These are phyloP conservation scores for Colletotrichum scovillei DNA, from an alignment of 2,329 filamentous ascomycete genomes.

Conservation along the genomic window DNA sequence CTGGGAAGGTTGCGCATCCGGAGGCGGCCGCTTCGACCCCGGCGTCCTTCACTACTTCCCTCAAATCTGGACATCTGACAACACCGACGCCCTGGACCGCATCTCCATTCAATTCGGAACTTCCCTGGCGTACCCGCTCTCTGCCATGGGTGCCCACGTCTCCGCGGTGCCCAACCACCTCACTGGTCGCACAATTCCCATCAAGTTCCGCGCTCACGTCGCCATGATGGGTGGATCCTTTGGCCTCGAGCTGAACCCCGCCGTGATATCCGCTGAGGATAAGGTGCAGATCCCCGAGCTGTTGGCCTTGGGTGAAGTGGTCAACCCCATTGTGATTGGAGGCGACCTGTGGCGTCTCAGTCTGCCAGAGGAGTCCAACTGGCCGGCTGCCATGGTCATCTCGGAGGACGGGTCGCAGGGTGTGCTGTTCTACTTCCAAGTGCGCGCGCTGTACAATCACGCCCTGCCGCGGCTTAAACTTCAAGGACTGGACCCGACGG, in stretches of 20 bases:
- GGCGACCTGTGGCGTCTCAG: conserved; percentile 71
- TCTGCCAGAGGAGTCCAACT: conserved; percentile 69
- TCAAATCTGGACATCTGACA: conserved; percentile 74
- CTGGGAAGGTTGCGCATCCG: conserved; percentile 75
- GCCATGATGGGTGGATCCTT: conserved; percentile 78
- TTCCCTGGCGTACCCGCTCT: conserved; percentile 70
- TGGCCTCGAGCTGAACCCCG: conserved; percentile 72
- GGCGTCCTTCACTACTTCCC: conserved; percentile 74
- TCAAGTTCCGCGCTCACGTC: conserved; percentile 72
- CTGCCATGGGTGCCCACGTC: conserved; percentile 74
- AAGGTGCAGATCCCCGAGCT: conserved; percentile 62
- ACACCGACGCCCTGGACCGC: conserved; percentile 72
- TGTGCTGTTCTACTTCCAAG: conserved; percentile 71
- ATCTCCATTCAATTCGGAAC: conserved; percentile 74
- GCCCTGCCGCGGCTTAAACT: conserved; percentile 63
- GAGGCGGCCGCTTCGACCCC: conserved; percentile 73
- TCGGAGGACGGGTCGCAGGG: conserved; percentile 60
- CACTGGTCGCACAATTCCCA: conserved; percentile 64
- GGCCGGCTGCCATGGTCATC: conserved; percentile 71
- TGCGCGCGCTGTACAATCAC: conserved; percentile 64
- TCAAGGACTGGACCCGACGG: conserved; percentile 65
- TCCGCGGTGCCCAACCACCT: conserved; percentile 70
- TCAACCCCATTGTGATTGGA: conserved; percentile 69
- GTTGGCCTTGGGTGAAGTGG: conserved; percentile 63
- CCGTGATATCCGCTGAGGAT: conserved; percentile 62